Evolutionary conservation across 2,329 filamentous ascomycete genomes (phyloP), one percentile per base, ranked within the genome.

Genomic region (Colletotrichum horii): DNA sequence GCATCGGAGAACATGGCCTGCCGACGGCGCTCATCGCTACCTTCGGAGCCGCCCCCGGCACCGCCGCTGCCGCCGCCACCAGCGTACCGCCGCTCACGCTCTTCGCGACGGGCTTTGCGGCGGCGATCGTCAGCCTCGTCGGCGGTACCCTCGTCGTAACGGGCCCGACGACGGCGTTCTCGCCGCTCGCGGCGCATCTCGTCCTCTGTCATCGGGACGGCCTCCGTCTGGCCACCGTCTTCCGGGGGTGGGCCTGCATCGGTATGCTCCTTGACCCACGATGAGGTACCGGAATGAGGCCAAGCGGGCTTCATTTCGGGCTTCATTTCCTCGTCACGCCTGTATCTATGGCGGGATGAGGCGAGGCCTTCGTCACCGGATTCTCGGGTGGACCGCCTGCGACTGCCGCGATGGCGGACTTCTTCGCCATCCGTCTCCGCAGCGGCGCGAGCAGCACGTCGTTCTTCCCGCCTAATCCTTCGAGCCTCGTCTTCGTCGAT

Each of bases 191-290:
- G 88, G 15, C 89, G 86, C 12, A 86, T 88, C 64, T 87, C 87
- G 24, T 89, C 89, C 12, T 88, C 87, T 5, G 81, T 80, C 62
- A 83, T 81, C 4, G 82, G 83, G 19, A 81, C 82, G 2, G 82
- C 84, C 15, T 85, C 84, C n/a, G 80, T 82, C 24, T 79, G 78
- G 24, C 81, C 80, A 19, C 83, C 84, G 60, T 79, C 78, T 0
- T 87, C 86, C 1, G 90, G 90, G 3, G 91, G 91, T 4, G 91
- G 90, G 3, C 90, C 90, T 4, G 91, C 91, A 78, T 92, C 91
- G 3, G 89, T 90, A 78, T 92, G 89, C 15, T 93, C 91, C 82
- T 92, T 92, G 6, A 93, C 91, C 92, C 92, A 93, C 0, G 91
- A 93, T 11, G 90, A 91, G 0, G 91, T 93, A 30, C 91, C 91